Base-by-base conservation (phyloP, 768 basidiomycete species). In the Suillus brevipes region DNA sequence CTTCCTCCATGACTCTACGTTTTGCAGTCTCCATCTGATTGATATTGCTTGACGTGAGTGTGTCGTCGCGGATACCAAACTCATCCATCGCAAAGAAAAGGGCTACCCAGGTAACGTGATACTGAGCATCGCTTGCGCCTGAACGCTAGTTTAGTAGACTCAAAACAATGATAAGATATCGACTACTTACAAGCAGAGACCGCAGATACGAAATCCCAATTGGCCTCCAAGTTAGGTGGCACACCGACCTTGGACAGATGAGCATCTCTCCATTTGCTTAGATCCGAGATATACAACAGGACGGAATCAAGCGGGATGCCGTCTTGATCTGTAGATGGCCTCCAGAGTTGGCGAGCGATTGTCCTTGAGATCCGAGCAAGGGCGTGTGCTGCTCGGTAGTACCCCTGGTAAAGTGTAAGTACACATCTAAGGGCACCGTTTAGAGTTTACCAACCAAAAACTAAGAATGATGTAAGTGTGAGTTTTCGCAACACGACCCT, bases 41-140 rank as follows among this genome's bases (percentile, higher is more conserved):
- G 65, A 87, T 76, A 45, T 65, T 69, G 28, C 76, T 75, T 4
- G 75, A 74, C 2, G 74, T 69, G 10, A 74, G 58, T 50, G 73
- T 67, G 37, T 78, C 76, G 70, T 95, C 94, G 66, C 86, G 87
- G 64, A 97, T 82, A 13, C 94, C 94, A 72, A 85, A 94, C 64
- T 96, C 94, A 64, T 93, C 89, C 67, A 97, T 77, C 1, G 94
- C 94, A 67, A 83, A 87, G 75, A 91, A 90, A 5, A 95, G 77
- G 49, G 89, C 86, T 65, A 95, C 88, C 94, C 93, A 97, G 87
- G 96, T 90, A 70, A 91, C 86, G 78, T 97, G 95, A 74, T 92
- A 96, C 36, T 91, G 93, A 36, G 92, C 91, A 73, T 95, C 92
- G 72, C 90, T 92, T 23, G 91, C 90, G 69, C 91, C 91, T 79